These are phyloP conservation scores for Xylariomycetidae sp. DNA, from an alignment of 2,329 filamentous ascomycete species.

Conservation along the genomic window DNA sequence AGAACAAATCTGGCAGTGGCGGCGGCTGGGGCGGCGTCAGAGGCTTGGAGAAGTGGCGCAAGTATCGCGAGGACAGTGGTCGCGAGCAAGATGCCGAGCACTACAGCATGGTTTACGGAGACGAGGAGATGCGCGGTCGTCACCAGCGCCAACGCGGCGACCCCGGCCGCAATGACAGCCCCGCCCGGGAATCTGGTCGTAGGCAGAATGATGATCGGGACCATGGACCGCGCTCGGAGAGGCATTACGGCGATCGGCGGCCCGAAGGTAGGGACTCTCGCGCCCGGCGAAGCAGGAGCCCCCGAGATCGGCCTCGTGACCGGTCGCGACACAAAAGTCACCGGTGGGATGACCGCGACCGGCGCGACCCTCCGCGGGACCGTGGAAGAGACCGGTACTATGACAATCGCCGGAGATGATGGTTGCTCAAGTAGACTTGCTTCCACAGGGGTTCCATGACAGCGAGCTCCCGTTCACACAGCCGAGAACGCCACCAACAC, in stretches of 20 bases:
- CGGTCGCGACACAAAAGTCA: too few relatives aligned
- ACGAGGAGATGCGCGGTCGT: slow-evolving; percentile 56
- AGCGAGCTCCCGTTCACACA: too few relatives aligned
- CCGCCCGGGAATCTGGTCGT: too few relatives aligned
- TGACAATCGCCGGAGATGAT: slow-evolving; percentile 18
- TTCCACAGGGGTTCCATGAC: too few relatives aligned
- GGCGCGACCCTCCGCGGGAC: slow-evolving; percentile 15
- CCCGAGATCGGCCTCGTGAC: too few relatives aligned
- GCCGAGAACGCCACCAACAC: too few relatives aligned
- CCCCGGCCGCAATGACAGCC: slow-evolving; percentile 14
- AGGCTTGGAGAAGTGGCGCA: slow-evolving; percentile 80
- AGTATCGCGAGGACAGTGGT: slow-evolving; percentile 69
- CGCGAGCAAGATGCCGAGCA: slow-evolving; percentile 31
- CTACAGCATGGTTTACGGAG: slow-evolving; percentile 79
- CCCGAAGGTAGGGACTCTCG: too few relatives aligned
- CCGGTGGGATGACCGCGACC: slow-evolving; percentile 16
- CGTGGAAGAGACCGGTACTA: slow-evolving; percentile 15
- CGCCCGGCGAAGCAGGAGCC: too few relatives aligned
- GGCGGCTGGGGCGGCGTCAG: slow-evolving; percentile 90
- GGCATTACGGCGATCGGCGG: slow-evolving; percentile 12
- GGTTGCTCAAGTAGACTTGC: too few relatives aligned
- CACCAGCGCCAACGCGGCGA: slow-evolving; percentile 34
- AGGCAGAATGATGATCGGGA: too few relatives aligned
- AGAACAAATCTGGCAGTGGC: slow-evolving; percentile 34
- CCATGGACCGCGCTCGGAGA: too few relatives aligned